phyloP scores from a whole-genome alignment of 2,329 filamentous ascomycete genomes.

The Hymenoscyphus occultus region DNA sequence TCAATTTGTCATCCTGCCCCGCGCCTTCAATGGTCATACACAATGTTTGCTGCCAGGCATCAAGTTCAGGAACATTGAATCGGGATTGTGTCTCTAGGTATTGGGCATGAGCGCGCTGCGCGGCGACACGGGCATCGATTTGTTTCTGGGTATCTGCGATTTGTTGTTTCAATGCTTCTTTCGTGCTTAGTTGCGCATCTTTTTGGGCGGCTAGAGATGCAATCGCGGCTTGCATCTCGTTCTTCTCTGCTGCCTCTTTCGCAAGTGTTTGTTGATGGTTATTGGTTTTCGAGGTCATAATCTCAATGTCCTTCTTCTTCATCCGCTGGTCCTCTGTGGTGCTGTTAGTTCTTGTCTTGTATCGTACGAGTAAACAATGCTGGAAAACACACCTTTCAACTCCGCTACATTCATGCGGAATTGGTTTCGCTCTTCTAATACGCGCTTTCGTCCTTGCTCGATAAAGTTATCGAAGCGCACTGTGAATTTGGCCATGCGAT shows the following conservation, averaged over 20 bases:
- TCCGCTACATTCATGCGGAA: conserved; percentile 90
- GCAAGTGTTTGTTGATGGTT: conserved; percentile 71
- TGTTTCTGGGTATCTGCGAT: conserved; percentile 66
- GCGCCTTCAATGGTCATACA: conserved; percentile 88
- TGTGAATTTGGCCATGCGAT: conserved; percentile 92
- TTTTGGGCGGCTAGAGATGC: conserved; percentile 56
- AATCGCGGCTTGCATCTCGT: conserved; percentile 68
- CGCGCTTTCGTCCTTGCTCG: conserved; percentile 81
- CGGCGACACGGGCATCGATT: conserved; percentile 67
- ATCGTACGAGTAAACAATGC: background rate
- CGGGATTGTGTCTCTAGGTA: conserved; percentile 79
- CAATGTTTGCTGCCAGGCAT: conserved; percentile 92
- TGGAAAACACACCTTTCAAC: conserved; percentile 66
- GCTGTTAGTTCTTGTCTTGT: conserved; percentile 15
- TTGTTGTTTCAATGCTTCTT: conserved; percentile 57
- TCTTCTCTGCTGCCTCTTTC: conserved; percentile 73
- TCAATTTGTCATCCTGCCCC: conserved; percentile 77
- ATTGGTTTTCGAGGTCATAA: conserved; percentile 67
- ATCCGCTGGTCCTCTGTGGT: conserved; percentile 83
- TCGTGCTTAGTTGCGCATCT: conserved; percentile 55
- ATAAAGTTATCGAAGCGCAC: conserved; percentile 91
- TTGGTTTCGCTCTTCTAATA: conserved; percentile 89
- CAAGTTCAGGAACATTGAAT: conserved; percentile 88
- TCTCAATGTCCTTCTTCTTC: conserved; percentile 84
- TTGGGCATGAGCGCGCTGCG: conserved; percentile 67